A percentile compares a stretch with the other conserved stretches of the same genome.
phyloP scores from a whole-genome alignment of 2,329 filamentous ascomycete species.

The Apiospora arundinis region DNA sequence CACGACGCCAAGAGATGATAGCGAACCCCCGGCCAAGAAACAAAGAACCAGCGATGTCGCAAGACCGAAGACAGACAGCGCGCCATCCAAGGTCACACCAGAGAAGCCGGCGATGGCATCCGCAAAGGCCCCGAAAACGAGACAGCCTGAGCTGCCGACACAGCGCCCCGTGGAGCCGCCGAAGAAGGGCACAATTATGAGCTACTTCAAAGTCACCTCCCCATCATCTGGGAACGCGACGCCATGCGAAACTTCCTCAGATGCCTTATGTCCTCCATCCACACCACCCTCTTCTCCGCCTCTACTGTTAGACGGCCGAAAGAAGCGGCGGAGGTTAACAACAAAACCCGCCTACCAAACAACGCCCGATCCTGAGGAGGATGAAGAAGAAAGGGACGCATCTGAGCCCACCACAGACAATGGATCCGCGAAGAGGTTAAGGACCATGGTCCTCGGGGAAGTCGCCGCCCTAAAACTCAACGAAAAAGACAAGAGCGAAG shows the following conservation, averaged over 20 bases:
- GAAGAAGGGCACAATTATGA: slow-evolving; percentile 39
- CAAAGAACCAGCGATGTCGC: slow-evolving; percentile 22
- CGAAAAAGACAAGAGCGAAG: slow-evolving; percentile 25
- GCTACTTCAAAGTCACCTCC: slow-evolving; percentile 38
- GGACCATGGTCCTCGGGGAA: background rate
- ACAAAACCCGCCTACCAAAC: background rate
- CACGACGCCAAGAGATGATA: slow-evolving; percentile 31
- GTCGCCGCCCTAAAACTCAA: slow-evolving; percentile 19
- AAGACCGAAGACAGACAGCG: background rate
- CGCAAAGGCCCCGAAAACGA: background rate
- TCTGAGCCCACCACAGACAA: slow-evolving; percentile 13
- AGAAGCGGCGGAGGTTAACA: slow-evolving; percentile 25
- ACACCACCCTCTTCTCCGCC: slow-evolving; percentile 36
- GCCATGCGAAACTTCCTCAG: slow-evolving; percentile 30
- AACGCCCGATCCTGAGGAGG: background rate
- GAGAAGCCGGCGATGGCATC: background rate
- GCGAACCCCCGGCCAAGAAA: slow-evolving; percentile 35
- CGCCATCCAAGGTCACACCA: background rate
- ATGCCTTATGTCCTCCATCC: slow-evolving; percentile 4
- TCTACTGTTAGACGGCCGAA: slow-evolving; percentile 37
- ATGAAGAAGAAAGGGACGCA: slow-evolving; percentile 23
- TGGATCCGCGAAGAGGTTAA: slow-evolving; percentile 24
- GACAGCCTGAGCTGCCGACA: slow-evolving; percentile 22
- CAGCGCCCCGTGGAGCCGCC: slow-evolving; percentile 25
- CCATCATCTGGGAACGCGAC: slow-evolving; percentile 27